Percentiles rank a stretch among this genome's conserved stretches.
These are phyloP conservation scores for Rhizoclosmatium globosum DNA, from an alignment of 192 early-diverging fungal species.

Conservation along the genomic window DNA sequence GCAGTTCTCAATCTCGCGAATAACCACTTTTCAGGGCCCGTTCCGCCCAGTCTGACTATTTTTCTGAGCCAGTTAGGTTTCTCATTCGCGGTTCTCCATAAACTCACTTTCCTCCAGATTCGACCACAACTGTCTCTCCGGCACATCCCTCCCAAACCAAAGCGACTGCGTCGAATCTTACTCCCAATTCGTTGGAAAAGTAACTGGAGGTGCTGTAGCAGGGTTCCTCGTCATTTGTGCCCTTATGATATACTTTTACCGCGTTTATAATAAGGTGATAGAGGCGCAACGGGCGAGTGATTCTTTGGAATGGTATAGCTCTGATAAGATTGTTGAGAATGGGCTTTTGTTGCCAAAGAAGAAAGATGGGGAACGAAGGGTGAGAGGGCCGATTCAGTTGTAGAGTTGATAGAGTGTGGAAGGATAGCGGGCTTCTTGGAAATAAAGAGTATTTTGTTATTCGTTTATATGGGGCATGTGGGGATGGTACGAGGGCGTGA, in stretches of 20 bases:
- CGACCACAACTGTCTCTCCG: constrained; percentile 2
- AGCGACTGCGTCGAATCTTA: background rate
- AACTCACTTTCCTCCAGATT: background rate
- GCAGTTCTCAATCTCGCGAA: background rate
- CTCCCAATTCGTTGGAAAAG: background rate
- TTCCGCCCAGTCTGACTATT: background rate
- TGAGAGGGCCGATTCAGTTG: no score
- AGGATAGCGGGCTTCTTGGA: no score
- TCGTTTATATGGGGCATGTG: no score
- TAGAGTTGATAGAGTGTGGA: no score
- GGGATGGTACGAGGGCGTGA: no score
- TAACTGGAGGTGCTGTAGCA: background rate
- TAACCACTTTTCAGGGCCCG: background rate
- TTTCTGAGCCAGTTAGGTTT: background rate
- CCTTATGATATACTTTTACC: background rate
- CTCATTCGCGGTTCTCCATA: background rate
- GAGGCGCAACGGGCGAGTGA: background rate
- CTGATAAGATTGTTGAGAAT: background rate
- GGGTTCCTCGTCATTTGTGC: background rate
- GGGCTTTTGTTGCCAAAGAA: no score
- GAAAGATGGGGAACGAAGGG: no score
- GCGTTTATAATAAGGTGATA: background rate
- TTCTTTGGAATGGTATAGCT: background rate
- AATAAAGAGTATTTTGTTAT: no score
- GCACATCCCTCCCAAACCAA: background rate